Percentiles rank a stretch among this genome's conserved stretches.
Conservation (phyloP, 495 filamentous ascomycete genomes). For the Neurospora sp. region DNA sequence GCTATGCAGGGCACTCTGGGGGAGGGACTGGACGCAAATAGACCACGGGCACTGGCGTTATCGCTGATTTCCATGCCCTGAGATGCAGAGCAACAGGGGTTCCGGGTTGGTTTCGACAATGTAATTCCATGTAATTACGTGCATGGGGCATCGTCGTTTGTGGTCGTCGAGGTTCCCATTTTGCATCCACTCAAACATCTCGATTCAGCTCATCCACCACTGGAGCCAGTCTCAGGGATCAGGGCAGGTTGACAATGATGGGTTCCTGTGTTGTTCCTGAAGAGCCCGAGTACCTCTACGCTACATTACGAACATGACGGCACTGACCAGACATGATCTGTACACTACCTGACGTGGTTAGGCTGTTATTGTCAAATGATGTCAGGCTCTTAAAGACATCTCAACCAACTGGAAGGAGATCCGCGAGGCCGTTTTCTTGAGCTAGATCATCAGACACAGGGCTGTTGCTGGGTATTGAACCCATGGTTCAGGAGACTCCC, state of each 20-base stretch:
- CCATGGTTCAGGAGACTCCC: neutral
- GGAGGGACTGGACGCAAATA: neutral
- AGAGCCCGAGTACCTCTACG: neutral
- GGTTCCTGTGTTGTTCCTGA: neutral
- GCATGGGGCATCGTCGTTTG: neutral
- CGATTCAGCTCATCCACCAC: neutral
- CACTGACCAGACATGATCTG: neutral
- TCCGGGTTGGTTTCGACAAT: neutral
- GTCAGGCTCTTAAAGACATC: neutral
- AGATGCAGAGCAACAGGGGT: neutral
- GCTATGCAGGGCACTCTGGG: neutral
- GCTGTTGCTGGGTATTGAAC: neutral
- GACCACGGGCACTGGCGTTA: neutral
- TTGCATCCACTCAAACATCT: neutral
- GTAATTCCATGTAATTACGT: neutral
- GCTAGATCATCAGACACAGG: neutral
- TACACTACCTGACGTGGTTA: neutral
- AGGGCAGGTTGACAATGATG: neutral
- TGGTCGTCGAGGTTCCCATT: neutral
- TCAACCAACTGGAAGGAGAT: neutral
- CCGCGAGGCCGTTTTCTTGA: neutral
- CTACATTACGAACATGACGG: neutral
- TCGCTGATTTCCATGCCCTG: neutral
- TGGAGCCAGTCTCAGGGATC: neutral
- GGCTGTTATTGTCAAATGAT: neutral